Base-by-base conservation (phyloP, 73 alveolate genomes). In the Blepharisma japonicum region DNA sequence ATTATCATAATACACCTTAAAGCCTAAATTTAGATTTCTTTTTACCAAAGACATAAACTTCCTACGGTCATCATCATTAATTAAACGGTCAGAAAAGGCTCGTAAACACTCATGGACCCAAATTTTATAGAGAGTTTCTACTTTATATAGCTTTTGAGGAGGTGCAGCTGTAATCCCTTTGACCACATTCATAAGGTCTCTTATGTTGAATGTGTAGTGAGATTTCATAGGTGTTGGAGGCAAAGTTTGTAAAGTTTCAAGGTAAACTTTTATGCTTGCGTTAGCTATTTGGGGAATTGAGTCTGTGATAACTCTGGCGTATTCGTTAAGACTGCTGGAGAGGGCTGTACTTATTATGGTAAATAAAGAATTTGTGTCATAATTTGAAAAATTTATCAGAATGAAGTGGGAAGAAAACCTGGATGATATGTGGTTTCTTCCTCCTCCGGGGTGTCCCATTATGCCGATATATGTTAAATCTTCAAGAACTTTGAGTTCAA, bases 371-470 rank as follows among this genome's bases (percentile, higher is more conserved):
- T 85, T 86, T 72, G 87, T 92, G 78, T 90, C 93, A 55, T 92
- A 89, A 50, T 90, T 93, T 49, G 91, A 87, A 55, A 93, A 83
- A 56, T 94, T 82, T 6, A 95, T 86, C 78, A 91, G 78, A 79
- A 90, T 87, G 82, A 91, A 92, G 71, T 95, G 97, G 72, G 98
- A 85, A 71, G 85, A 83, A 78, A 95, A 83, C 79, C 99, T 86
- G 72, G 92, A 45, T 14, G 77, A 18, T 45, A 70, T 70, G 11
- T 18, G 21, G 20, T 70, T 91, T 83, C 96, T 84, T 32, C 98
- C 98, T 27, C 98, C 98, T 7, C 98, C 98, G 18, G 99, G 98
- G 20, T 90, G 92, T 49, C 98, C 98, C 98, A 95, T 96, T 45
- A 97, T 96, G n/a, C 97, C 97, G 45, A 94, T 68, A 49, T 92